Evolutionary conservation across 2,329 filamentous ascomycete genomes (phyloP).

Genomic region (Hypomyces rosellus): DNA sequence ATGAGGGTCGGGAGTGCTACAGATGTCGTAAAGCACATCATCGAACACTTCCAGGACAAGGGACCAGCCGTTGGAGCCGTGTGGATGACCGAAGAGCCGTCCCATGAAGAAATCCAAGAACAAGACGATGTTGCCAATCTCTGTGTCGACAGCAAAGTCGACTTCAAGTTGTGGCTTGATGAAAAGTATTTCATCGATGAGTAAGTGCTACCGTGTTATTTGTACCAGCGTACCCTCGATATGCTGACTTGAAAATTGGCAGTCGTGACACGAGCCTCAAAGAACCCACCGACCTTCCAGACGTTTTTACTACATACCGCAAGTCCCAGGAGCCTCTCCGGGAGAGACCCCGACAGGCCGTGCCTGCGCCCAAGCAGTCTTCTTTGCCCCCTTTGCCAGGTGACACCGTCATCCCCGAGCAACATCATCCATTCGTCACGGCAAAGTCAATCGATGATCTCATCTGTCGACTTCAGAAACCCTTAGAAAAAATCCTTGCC

Average conservation of each 20-base stretch:
- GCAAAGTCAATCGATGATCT: slow-evolving; percentile 49
- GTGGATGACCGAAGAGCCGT: slow-evolving; percentile 70
- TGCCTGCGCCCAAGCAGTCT: slow-evolving; percentile 45
- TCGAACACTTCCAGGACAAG: slow-evolving; percentile 39
- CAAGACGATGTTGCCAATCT: slow-evolving; percentile 48
- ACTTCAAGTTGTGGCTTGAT: slow-evolving; percentile 62
- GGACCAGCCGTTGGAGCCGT: slow-evolving; percentile 49
- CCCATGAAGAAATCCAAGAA: slow-evolving; percentile 61
- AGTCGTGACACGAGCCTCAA: slow-evolving; percentile 62
- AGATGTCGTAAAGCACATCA: slow-evolving; percentile 53
- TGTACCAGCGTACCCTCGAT: background rate
- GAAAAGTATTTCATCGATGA: slow-evolving; percentile 78
- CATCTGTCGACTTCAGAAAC: slow-evolving; percentile 48
- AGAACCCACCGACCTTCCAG: slow-evolving; percentile 55
- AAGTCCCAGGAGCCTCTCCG: slow-evolving; percentile 68
- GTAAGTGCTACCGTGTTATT: slow-evolving; percentile 43
- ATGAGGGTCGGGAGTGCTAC: slow-evolving; percentile 57
- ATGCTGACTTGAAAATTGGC: slow-evolving; percentile 13
- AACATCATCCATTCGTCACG: slow-evolving; percentile 57
- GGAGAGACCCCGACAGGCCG: slow-evolving; percentile 50
- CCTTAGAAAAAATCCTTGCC: slow-evolving; percentile 46
- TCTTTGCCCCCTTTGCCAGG: slow-evolving; percentile 54
- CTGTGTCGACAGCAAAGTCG: slow-evolving; percentile 46
- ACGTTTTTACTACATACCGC: slow-evolving; percentile 69
- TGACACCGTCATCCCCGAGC: slow-evolving; percentile 44